phyloP scores from a whole-genome alignment of 2,329 filamentous ascomycete genomes.

The Aureobasidium sp. region DNA sequence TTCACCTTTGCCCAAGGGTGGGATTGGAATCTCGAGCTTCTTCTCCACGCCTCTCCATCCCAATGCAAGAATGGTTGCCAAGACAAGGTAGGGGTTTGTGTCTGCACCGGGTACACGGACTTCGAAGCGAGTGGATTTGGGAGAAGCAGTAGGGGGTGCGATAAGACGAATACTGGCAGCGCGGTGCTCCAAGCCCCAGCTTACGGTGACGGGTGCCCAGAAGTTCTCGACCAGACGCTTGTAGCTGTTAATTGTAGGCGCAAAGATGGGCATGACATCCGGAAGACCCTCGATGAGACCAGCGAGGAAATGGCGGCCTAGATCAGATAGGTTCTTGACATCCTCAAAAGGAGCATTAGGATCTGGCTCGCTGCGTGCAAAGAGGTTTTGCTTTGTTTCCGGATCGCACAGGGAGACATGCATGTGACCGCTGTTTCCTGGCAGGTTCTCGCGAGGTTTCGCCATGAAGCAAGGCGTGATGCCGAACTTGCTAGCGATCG shows the following conservation, averaged over 20 bases:
- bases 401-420: constrained; percentile 79
- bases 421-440: constrained; percentile 93
- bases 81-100: constrained; percentile 78
- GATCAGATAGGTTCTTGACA: constrained; percentile 71
- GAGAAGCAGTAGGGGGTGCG: constrained; percentile 74
- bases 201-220: constrained; percentile 96
- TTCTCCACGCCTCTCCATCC: constrained; percentile 91
- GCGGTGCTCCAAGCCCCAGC: constrained; percentile 93
- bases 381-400: constrained; percentile 71
- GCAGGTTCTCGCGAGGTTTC: constrained; percentile 82
- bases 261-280: constrained; percentile 91
- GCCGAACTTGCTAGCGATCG: constrained; percentile 74
- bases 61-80: constrained; percentile 77
- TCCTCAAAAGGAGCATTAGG: constrained; percentile 65
- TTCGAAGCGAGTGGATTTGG: constrained; percentile 85
- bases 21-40: constrained; percentile 74
- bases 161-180: constrained; percentile 88
- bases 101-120: constrained; percentile 92
- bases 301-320: constrained; percentile 88
- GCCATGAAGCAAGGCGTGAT: constrained; percentile 99
- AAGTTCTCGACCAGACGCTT: constrained; percentile 98
- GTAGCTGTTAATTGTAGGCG: constrained; percentile 95
- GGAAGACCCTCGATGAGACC: constrained; percentile 82
- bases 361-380: constrained; percentile 67
- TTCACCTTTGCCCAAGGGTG: constrained; percentile 78